Percentiles rank a stretch among this genome's conserved stretches.
Evolutionary conservation across 1,284 basidiomycete species (phyloP).

Genomic region (Gomphus sp.): DNA sequence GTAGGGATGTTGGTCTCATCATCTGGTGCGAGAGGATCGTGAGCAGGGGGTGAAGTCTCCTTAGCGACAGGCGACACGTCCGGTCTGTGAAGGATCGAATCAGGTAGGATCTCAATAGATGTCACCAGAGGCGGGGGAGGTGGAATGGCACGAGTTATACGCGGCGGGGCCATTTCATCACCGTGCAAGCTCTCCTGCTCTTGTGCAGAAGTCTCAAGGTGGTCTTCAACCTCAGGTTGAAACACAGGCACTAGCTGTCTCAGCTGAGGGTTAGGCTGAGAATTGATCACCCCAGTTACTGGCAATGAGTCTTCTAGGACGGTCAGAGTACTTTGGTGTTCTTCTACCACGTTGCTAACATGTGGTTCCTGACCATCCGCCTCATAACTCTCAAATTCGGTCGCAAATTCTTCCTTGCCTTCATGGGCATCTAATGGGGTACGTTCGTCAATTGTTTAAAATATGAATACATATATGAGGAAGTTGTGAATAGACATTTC

Average conservation of each 20-base stretch:
- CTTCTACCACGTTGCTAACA: conserved; percentile 4
- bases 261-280: not conserved
- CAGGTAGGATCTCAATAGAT: not conserved
- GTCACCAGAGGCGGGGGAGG: conserved; percentile 18
- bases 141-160: conserved; percentile 22
- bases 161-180: conserved; percentile 23
- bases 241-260: not conserved
- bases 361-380: conserved; percentile 4
- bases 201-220: not conserved
- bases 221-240: not conserved
- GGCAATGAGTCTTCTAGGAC: not conserved
- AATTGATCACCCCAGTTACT: not conserved
- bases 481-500: not conserved
- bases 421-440: not conserved
- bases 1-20: not conserved
- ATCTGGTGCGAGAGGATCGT: not conserved
- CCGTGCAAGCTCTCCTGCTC: conserved; percentile 5
- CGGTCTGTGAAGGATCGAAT: not conserved
- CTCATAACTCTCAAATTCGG: not conserved
- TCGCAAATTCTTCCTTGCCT: conserved; percentile 1
- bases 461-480: not conserved
- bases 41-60: not conserved
- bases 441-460: not conserved
- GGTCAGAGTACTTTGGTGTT: not conserved
- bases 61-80: not conserved